A percentile compares a stretch with the other conserved stretches of the same genome.
Conservation (phyloP, 2,329 filamentous ascomycete species). For the Ophiostoma sp. region DNA sequence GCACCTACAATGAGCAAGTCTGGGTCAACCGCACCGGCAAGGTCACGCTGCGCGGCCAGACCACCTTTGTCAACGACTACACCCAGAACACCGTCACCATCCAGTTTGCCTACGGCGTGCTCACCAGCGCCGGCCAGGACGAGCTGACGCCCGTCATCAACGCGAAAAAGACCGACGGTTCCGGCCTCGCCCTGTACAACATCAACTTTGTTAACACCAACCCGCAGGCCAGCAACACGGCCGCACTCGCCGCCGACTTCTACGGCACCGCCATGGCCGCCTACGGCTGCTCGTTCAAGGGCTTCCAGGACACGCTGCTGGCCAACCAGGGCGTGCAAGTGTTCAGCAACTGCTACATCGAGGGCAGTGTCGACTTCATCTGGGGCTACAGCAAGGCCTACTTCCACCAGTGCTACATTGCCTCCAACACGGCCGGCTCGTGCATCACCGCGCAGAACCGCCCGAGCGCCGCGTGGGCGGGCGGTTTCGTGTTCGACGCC, state of each 20-base stretch:
- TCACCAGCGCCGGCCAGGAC: constrained; percentile 39
- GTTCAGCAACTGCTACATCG: constrained; percentile 34
- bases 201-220: constrained; percentile 40
- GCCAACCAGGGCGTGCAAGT: constrained; percentile 34
- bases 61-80: constrained; percentile 35
- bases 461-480: constrained; percentile 31
- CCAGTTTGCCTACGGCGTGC: constrained; percentile 36
- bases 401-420: constrained; percentile 38
- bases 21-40: constrained; percentile 39
- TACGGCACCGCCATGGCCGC: constrained; percentile 33
- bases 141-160: constrained; percentile 43
- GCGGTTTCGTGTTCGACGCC: constrained; percentile 29
- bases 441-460: constrained; percentile 35
- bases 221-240: constrained; percentile 28
- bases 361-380: constrained; percentile 32
- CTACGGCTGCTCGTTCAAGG: constrained; percentile 32
- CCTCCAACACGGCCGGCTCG: constrained; percentile 33
- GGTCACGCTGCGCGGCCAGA: constrained; percentile 36
- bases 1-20: constrained; percentile 41
- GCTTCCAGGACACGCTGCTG: constrained; percentile 34
- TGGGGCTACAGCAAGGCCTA: constrained; percentile 25
- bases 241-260: constrained; percentile 33
- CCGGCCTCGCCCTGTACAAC: constrained; percentile 48
- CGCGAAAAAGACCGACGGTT: constrained; percentile 40
- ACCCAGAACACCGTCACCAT: constrained; percentile 37